phyloP scores from a whole-genome alignment of 1,284 basidiomycete species.

The Trametes polyzona region DNA sequence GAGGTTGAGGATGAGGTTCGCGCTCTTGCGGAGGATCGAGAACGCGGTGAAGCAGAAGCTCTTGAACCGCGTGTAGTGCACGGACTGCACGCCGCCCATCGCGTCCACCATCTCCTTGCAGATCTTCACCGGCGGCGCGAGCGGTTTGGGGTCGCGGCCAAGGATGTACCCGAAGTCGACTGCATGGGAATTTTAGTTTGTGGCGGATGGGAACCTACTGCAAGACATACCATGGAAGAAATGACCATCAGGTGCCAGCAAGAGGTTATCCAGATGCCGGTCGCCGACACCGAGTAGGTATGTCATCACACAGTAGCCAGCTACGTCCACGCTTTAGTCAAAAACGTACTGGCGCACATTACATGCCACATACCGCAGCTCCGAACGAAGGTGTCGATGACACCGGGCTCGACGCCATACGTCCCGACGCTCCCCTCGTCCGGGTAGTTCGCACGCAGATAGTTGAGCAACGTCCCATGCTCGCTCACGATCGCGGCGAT shows the following conservation, averaged over 20 bases:
- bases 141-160: constrained; percentile 97
- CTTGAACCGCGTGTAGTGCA: constrained; percentile 95
- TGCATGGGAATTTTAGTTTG: constrained; percentile 36
- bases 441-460: constrained; percentile 83
- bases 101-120: constrained; percentile 99
- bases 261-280: constrained; percentile 94
- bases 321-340: constrained; percentile 47
- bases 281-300: constrained; percentile 98
- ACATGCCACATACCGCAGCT: constrained; percentile 82
- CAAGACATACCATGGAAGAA: constrained; percentile 72
- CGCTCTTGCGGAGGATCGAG: constrained; percentile 92
- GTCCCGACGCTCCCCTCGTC: constrained; percentile 93
- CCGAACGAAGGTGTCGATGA: constrained; percentile 95
- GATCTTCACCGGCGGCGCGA: constrained; percentile 97
- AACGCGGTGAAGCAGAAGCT: constrained; percentile 97
- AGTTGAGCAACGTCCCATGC: constrained; percentile 90
- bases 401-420: constrained; percentile 88
- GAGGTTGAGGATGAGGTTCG: constrained; percentile 97
- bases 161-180: constrained; percentile 99
- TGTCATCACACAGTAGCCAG: constrained; percentile 98
- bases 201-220: background rate
- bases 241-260: constrained; percentile 89
- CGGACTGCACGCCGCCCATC: constrained; percentile 94
- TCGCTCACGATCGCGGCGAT: constrained; percentile 94
- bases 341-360: background rate